phyloP scores from a whole-genome alignment of 306 rosid species.

The Malus fusca region DNA sequence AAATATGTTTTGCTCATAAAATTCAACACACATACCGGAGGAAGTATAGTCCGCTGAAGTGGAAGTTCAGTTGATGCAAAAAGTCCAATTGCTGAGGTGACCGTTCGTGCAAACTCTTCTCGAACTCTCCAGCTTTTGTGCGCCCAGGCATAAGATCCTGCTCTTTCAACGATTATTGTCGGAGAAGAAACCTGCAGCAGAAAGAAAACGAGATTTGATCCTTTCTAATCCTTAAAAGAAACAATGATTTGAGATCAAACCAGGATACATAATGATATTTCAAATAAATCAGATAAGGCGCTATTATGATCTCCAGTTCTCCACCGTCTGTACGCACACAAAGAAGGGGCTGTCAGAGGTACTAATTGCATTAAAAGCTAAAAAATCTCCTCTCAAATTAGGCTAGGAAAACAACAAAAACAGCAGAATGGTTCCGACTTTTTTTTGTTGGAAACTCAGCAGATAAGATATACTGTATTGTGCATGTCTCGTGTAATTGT shows the following conservation, averaged over 20 bases:
- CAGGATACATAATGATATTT: too few relatives aligned
- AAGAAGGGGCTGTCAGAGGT: not conserved
- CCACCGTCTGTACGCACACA: not conserved
- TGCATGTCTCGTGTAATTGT: not conserved
- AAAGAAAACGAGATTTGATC: not conserved
- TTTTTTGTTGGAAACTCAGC: not conserved
- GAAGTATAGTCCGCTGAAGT: constrained; percentile 87
- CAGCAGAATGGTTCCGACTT: not conserved
- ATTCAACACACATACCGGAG: constrained; percentile 57
- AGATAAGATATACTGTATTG: not conserved
- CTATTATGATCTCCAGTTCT: not conserved
- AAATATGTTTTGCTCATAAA: not conserved
- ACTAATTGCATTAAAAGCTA: not conserved
- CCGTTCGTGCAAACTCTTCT: constrained; percentile 93
- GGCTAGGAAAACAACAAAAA: not conserved
- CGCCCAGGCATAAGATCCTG: constrained; percentile 92
- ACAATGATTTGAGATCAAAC: not conserved
- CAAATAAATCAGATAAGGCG: not conserved
- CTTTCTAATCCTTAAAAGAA: not conserved
- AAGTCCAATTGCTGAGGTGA: constrained; percentile 87
- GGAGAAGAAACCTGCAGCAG: constrained; percentile 84
- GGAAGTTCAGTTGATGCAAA: constrained; percentile 90
- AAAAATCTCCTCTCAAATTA: not conserved
- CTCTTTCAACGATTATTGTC: constrained; percentile 93
- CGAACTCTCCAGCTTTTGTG: constrained; percentile 97